A percentile compares a stretch with the other conserved stretches of the same genome.
These are phyloP conservation scores for Suillus discolor DNA, from an alignment of 768 basidiomycete genomes.

Conservation along the genomic window DNA sequence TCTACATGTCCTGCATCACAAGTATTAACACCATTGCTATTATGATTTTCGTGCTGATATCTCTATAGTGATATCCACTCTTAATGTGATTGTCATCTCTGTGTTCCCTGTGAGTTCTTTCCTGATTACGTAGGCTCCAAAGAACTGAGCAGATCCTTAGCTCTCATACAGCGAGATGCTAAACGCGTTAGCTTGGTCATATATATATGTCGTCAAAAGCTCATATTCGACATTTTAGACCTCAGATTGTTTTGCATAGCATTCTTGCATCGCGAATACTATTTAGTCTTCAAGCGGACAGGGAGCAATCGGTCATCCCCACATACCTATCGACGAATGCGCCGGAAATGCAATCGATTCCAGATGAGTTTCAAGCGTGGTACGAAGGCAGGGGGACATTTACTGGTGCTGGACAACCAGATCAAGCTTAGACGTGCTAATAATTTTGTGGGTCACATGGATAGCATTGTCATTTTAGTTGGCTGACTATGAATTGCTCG, in stretches of 20 bases:
- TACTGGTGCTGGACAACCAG: background rate
- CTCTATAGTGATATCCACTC: background rate
- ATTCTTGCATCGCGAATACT: conserved; percentile 10
- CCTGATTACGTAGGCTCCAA: background rate
- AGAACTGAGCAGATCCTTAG: background rate
- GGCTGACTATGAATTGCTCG: background rate
- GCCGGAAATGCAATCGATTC: background rate
- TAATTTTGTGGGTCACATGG: background rate
- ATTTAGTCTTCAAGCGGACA: conserved; percentile 1
- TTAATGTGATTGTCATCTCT: background rate
- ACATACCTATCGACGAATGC: background rate
- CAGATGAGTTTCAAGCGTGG: background rate
- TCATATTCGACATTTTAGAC: background rate
- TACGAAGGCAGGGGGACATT: background rate
- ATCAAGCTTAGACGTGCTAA: background rate
- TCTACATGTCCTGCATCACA: background rate
- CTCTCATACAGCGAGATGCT: background rate
- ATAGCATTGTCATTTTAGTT: background rate
- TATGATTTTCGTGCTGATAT: background rate
- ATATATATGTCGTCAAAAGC: background rate
- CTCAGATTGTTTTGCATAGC: conserved; percentile 7
- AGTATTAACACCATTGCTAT: background rate
- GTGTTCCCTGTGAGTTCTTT: background rate
- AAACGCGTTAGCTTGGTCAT: background rate
- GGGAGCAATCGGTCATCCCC: background rate